Evolutionary conservation across 352 stramenopile species (phyloP).

Genomic region (Phytophthora ohioensis): DNA sequence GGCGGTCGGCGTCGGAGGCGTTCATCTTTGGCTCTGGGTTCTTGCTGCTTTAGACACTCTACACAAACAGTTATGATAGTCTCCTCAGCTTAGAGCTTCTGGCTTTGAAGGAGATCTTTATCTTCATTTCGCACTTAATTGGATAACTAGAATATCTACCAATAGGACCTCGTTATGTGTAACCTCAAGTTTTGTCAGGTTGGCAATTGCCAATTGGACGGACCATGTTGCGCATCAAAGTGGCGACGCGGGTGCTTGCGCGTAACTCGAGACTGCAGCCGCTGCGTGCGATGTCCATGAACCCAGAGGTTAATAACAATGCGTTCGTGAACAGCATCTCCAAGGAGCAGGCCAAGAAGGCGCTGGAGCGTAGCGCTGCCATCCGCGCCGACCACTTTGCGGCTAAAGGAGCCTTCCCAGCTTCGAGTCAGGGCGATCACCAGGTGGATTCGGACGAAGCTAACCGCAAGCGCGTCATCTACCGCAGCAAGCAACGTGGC

Average conservation of each 20-base stretch:
- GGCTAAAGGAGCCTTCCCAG: conserved; percentile 50
- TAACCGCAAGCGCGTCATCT: conserved; percentile 94
- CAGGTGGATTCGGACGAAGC: conserved; percentile 64
- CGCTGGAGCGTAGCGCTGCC: conserved; percentile 57
- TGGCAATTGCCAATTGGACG: background rate
- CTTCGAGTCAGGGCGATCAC: conserved; percentile 60
- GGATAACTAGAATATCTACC: conserved; percentile 7
- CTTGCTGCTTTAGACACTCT: background rate
- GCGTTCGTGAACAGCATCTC: conserved; percentile 63
- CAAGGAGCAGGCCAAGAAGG: conserved; percentile 57
- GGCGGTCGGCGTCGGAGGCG: conserved; percentile 82
- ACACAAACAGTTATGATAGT: background rate
- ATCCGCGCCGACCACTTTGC: conserved; percentile 69
- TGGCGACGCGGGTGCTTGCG: background rate
- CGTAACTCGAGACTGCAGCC: conserved; percentile 2
- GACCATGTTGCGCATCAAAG: conserved; percentile 20
- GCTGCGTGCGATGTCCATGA: conserved; percentile 45
- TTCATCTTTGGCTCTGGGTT: conserved; percentile 66
- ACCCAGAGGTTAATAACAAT: conserved; percentile 53
- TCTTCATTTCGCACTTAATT: conserved; percentile 19
- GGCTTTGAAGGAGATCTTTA: conserved; percentile 33
- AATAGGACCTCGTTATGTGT: conserved; percentile 1
- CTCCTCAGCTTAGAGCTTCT: conserved; percentile 7
- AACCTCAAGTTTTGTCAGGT: no score
- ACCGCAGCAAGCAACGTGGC: conserved; percentile 95